Percentiles rank a stretch among this genome's conserved stretches.
These are phyloP conservation scores for Canariomyces notabilis DNA, from an alignment of 2,329 filamentous ascomycete species.

Conservation along the genomic window DNA sequence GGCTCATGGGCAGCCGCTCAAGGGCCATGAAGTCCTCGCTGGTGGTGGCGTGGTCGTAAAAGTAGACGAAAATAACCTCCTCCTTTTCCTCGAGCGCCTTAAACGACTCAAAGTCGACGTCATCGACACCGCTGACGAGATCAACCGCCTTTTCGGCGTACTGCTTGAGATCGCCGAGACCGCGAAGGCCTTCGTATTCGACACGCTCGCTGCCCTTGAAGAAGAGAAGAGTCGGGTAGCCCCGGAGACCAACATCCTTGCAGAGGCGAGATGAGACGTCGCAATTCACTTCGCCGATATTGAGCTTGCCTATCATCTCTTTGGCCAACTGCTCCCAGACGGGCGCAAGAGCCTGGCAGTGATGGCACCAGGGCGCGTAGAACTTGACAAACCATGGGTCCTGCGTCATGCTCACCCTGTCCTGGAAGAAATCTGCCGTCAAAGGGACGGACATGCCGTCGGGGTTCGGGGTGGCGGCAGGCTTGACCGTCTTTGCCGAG, in stretches of 20 bases:
- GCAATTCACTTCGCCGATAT: slow-evolving; percentile 95
- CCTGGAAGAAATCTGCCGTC: slow-evolving; percentile 80
- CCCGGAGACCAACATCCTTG: slow-evolving; percentile 76
- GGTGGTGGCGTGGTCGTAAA: slow-evolving; percentile 93
- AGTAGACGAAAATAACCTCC: slow-evolving; percentile 94
- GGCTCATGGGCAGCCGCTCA: slow-evolving; percentile 76
- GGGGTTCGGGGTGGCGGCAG: slow-evolving; percentile 61
- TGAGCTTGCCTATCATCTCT: slow-evolving; percentile 83
- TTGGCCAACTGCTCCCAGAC: slow-evolving; percentile 87
- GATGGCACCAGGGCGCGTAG: slow-evolving; percentile 94
- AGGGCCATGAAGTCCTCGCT: slow-evolving; percentile 86
- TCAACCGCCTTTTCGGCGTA: slow-evolving; percentile 85
- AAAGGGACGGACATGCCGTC: slow-evolving; percentile 70
- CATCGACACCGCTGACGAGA: slow-evolving; percentile 67
- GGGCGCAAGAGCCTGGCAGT: slow-evolving; percentile 89
- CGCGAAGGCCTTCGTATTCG: slow-evolving; percentile 88
- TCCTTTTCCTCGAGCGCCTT: slow-evolving; percentile 84
- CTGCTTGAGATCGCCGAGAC: slow-evolving; percentile 80
- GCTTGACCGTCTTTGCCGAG: slow-evolving; percentile 45
- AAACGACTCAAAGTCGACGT: slow-evolving; percentile 73
- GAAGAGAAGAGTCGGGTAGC: slow-evolving; percentile 86
- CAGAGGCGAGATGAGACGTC: slow-evolving; percentile 82
- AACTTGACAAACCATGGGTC: slow-evolving; percentile 99
- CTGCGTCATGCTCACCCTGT: slow-evolving; percentile 75
- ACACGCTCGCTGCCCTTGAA: slow-evolving; percentile 88